Conservation (phyloP, 2,329 filamentous ascomycete genomes). For the Berkeleyomyces basicola region DNA sequence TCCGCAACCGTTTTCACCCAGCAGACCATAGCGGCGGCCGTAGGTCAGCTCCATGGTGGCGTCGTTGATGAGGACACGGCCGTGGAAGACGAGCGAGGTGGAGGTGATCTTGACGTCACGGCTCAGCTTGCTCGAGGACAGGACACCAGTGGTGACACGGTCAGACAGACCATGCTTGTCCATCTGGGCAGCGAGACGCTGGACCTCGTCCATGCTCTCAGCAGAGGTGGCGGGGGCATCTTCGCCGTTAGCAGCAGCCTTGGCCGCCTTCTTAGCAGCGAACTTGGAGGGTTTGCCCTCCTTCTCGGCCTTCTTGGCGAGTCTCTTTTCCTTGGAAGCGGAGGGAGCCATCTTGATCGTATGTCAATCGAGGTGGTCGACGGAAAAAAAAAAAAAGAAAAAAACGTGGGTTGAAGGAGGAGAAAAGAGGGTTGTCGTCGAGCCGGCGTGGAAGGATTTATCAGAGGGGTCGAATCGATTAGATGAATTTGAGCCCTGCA, state of each 20-base stretch:
- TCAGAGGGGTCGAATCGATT: conserved; percentile 8
- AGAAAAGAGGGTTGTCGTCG: conserved; percentile 4
- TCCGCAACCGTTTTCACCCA: conserved; percentile 98
- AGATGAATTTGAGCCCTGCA: conserved; percentile 11
- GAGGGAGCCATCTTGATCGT: conserved; percentile 42
- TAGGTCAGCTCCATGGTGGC: conserved; percentile 85
- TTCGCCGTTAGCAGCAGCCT: conserved; percentile 50
- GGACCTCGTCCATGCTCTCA: conserved; percentile 63
- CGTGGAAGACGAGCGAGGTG: conserved; percentile 89
- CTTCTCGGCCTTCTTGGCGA: conserved; percentile 53
- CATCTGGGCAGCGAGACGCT: conserved; percentile 80
- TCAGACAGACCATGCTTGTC: conserved; percentile 94
- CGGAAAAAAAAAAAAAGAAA: neutral
- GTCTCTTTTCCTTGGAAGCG: conserved; percentile 53
- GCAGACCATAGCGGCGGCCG: conserved; percentile 79
- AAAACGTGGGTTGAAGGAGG: conserved; percentile 14
- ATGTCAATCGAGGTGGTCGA: conserved; percentile 12
- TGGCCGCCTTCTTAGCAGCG: conserved; percentile 48
- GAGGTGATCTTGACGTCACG: conserved; percentile 97
- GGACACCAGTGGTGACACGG: conserved; percentile 92
- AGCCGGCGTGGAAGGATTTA: conserved; percentile 6
- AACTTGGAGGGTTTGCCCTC: conserved; percentile 64
- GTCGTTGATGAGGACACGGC: conserved; percentile 87
- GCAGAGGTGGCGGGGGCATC: conserved; percentile 53
- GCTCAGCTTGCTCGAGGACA: conserved; percentile 68